A percentile compares a stretch with the other conserved stretches of the same genome.
Evolutionary conservation across 371 early-diverging fungal species (phyloP).

Genomic region (Enterocytospora artemiae): DNA sequence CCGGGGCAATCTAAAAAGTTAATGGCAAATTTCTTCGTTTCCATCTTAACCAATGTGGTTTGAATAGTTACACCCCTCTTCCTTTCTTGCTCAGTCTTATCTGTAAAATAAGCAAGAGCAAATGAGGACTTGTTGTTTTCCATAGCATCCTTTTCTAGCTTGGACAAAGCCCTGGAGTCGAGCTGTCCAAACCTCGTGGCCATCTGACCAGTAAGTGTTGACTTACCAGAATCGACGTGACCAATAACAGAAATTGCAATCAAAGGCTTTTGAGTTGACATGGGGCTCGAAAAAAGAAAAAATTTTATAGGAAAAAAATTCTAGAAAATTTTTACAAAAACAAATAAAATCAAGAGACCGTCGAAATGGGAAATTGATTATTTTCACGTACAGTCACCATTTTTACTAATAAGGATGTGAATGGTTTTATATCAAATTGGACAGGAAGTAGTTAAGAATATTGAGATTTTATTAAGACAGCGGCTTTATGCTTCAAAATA

Average conservation of each 20-base stretch:
- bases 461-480: too few relatives aligned
- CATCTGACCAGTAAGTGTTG: conserved; percentile 53
- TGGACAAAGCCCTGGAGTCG: conserved; percentile 47
- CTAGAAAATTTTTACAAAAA: too few relatives aligned
- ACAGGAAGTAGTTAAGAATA: too few relatives aligned
- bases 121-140: conserved; percentile 51
- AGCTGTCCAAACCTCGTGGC: conserved; percentile 46
- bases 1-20: conserved; percentile 88
- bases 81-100: conserved; percentile 53
- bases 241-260: conserved; percentile 53
- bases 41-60: conserved; percentile 42
- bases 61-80: conserved; percentile 57
- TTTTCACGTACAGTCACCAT: too few relatives aligned
- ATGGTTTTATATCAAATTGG: too few relatives aligned
- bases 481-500: too few relatives aligned
- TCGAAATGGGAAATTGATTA: too few relatives aligned
- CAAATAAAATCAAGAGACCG: too few relatives aligned
- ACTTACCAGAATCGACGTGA: conserved; percentile 58
- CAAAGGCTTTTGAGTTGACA: conserved; percentile 39
- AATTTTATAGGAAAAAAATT: conserved; percentile 25
- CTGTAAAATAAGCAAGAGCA: conserved; percentile 51
- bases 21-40: conserved; percentile 42
- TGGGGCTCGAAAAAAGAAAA: conserved; percentile 34
- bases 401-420: too few relatives aligned
- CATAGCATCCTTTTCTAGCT: conserved; percentile 50